Evolutionary conservation across 768 basidiomycete species (phyloP).

Genomic region (Clavulina sp.): DNA sequence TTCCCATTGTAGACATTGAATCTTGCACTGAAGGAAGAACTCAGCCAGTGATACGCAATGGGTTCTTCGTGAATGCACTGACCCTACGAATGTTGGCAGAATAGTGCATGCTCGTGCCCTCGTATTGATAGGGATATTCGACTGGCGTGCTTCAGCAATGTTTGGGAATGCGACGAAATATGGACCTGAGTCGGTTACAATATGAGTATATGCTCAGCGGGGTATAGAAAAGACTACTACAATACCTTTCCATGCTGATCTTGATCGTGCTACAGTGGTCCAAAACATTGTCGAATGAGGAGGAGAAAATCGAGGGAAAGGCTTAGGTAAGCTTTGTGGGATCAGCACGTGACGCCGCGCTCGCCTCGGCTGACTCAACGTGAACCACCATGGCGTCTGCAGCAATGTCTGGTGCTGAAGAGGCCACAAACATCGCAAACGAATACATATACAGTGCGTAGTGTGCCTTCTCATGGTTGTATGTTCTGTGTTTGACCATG

Average conservation of each 20-base stretch:
- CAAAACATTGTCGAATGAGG: background rate
- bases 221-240: background rate
- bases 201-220: too few species aligned
- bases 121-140: conserved; percentile 76
- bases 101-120: conserved; percentile 82
- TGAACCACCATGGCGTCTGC: too few species aligned
- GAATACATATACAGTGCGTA: conserved; percentile 33
- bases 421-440: conserved; percentile 31
- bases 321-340: background rate
- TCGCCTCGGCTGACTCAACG: background rate
- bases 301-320: too few species aligned
- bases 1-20: conserved; percentile 94
- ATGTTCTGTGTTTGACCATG: too few species aligned
- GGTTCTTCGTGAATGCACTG: conserved; percentile 15
- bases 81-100: conserved; percentile 94
- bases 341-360: background rate
- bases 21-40: conserved; percentile 36
- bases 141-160: conserved; percentile 58
- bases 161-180: conserved; percentile 90
- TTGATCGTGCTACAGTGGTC: background rate
- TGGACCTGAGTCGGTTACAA: conserved; percentile 41
- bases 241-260: background rate
- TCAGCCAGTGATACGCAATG: background rate
- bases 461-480: conserved; percentile 10
- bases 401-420: conserved; percentile 17